Base-by-base conservation (phyloP, 352 stramenopile species). In the Pythium brachiatum region DNA sequence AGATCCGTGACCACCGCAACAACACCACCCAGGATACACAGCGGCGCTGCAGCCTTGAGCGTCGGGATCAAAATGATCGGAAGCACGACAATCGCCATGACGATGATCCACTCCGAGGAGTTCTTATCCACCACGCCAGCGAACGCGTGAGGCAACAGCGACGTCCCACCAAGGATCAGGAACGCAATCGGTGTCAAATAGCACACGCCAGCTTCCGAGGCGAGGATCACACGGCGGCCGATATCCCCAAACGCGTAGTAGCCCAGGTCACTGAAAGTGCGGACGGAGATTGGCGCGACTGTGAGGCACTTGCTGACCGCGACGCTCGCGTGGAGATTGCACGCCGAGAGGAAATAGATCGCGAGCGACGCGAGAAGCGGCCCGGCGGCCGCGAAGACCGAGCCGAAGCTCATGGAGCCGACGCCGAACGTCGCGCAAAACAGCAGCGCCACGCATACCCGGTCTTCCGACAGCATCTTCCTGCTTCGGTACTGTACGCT, bases 371-470 rank as follows among this genome's bases (percentile, higher is more conserved):
- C 80, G 3, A 88, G 48, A 20, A 90, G 57, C 16, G 80, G 78
- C 0, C 83, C 80, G 1, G 80, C 72, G 26, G 78, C 73, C 3
- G 78, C 80, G 56, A 90, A 92, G 25, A 89, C 69, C 48, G 78
- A 68, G 36, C 80, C 77, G 53, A 92, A 90, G 64, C 80, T 89
- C 73, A 89, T 86, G 44, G 80, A 89, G 9, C 79, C 80, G 51
- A 90, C 79, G 29, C 83, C 77, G 56, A 90, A 89, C 25, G 78
- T 89, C 61, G 78, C 78, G 70, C 80, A 89, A 72, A 89, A 92
- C 48, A 89, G 78, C 60, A 90, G 57, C 36, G 76, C 78, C 44
- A 87, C 72, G 59, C 78, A 87, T 62, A 83, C 54, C 8, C 69
- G 46, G 55, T 92, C 80, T 62, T 92, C 78, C n/a, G 63, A 63